Conservation (phyloP, 306 rosid genomes). For the Citrullus colocynthis region DNA sequence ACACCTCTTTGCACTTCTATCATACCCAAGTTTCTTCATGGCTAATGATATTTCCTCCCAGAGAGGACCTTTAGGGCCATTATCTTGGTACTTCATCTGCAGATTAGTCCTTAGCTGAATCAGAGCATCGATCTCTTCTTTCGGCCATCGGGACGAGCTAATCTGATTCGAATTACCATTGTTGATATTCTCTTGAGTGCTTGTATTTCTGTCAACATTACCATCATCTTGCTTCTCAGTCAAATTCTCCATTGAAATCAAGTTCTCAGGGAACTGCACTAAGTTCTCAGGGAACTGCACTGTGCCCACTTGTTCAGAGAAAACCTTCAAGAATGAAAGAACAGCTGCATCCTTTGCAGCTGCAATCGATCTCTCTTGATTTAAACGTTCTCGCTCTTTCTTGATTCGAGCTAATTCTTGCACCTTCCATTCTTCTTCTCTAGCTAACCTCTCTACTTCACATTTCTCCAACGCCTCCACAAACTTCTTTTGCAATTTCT, state of each 20-base stretch:
- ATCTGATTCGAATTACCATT: conserved; percentile 25
- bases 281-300: conserved; percentile 10
- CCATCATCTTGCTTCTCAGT: conserved; percentile 22
- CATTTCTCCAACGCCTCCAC: conserved; percentile 53
- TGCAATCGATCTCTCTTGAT: conserved; percentile 55
- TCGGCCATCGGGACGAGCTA: conserved; percentile 66
- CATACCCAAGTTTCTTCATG: conserved; percentile 50
- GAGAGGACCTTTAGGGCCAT: conserved; percentile 47
- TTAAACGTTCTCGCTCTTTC: conserved; percentile 47
- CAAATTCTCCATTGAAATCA: conserved; percentile 3
- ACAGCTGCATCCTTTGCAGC: conserved; percentile 73
- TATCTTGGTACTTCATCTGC: conserved; percentile 40
- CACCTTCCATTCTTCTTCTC: conserved; percentile 67
- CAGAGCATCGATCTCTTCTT: conserved; percentile 68
- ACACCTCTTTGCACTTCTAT: conserved; percentile 69
- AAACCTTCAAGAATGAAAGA: conserved; percentile 42
- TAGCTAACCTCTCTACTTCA: conserved; percentile 48
- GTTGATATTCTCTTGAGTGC: conserved; percentile 20
- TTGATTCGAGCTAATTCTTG: conserved; percentile 48
- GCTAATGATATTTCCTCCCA: conserved; percentile 68
- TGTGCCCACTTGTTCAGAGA: conserved; percentile 28
- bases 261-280: conserved; percentile 8
- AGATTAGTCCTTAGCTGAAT: conserved; percentile 49
- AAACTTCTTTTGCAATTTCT: conserved; percentile 47
- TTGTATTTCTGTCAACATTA: conserved; percentile 14